Base-by-base conservation (phyloP, 164 flowering plant genomes). In the Paratinospora sagittata region DNA sequence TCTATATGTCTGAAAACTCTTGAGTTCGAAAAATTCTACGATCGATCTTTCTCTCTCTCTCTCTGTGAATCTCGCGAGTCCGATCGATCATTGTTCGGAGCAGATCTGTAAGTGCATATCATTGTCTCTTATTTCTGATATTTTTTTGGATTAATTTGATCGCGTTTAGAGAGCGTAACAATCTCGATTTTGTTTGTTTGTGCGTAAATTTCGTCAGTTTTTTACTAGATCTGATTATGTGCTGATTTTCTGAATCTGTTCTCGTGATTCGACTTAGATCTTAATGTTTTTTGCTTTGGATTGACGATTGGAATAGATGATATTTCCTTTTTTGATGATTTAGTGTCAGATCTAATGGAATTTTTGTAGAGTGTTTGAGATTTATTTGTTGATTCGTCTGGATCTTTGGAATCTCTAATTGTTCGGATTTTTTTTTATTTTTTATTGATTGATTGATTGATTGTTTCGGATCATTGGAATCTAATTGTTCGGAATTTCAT, bases 51-150 rank as follows among this genome's bases (percentile, higher is more conserved):
- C n/a, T 52, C 16, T 52, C 58, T 52, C 57, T 47, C 55, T 47
- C 55, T 47, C 55, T 47, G n/a, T 52, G n/a, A 2, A n/a, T 14
- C 19, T 49, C 55, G 14, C 19, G 58, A 52, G 58, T 52, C n/a
- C 58, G 58, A 52, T 52, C 58, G n/a, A 17, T 52, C 3, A 6
- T n/a, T 27, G 14, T 34, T 36, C 37, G 8, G 66, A 60, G 10
- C 66, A 63, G 66, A 63, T 63, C 66, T 63, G 66, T 63, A 63
- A 63, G 66, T 63, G 34, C 37, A 63, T 63, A 19, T 6, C 9
- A 3, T 27, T 19, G 2, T 17, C 19, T 63, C n/a, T 63, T 60
- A 10, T 23, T 21, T 60, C 7, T 24, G 2, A 0, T 10, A 21
- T 8, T 0, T 60, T 60, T 24, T 60, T 60, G 24, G 27, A 55